Evolutionary conservation across 345 rosid species (phyloP).

Genomic region (Brassica rapa): DNA sequence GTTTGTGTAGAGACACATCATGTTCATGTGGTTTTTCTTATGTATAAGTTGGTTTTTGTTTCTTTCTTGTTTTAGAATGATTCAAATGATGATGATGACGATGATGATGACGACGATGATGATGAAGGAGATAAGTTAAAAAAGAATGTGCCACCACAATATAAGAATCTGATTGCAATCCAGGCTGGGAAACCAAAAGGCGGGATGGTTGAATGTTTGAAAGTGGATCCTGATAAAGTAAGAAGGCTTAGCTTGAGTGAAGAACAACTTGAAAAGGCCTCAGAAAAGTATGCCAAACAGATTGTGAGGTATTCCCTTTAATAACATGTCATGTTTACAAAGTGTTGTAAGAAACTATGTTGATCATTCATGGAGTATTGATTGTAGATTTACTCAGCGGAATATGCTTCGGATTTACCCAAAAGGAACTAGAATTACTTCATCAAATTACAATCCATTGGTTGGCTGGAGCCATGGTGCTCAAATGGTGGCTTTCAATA

Average conservation of each 20-base stretch:
- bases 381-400: constrained; percentile 75
- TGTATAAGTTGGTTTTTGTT: not conserved
- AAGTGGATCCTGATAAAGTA: constrained; percentile 57
- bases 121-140: constrained; percentile 44
- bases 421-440: constrained; percentile 78
- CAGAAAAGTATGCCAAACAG: constrained; percentile 49
- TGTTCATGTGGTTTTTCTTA: not conserved
- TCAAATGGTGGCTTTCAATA: constrained; percentile 98
- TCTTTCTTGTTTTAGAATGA: constrained; percentile 18
- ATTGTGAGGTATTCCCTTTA: constrained; percentile 49
- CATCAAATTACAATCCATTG: constrained; percentile 88
- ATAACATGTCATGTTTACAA: not conserved
- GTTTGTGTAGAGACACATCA: constrained; percentile 27
- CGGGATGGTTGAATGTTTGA: constrained; percentile 51
- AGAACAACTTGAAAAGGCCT: constrained; percentile 57
- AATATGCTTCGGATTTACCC: constrained; percentile 87
- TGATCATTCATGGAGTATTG: constrained; percentile 35
- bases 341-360: constrained; percentile 10
- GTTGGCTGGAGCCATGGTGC: constrained; percentile 96
- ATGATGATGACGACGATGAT: constrained; percentile 42
- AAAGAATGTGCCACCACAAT: constrained; percentile 43
- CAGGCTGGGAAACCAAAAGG: constrained; percentile 70
- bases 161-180: constrained; percentile 51
- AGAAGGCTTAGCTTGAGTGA: constrained; percentile 72
- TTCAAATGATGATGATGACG: constrained; percentile 44